Evolutionary conservation across 768 basidiomycete species (phyloP).

Genomic region (Infundibulicybe gibba): DNA sequence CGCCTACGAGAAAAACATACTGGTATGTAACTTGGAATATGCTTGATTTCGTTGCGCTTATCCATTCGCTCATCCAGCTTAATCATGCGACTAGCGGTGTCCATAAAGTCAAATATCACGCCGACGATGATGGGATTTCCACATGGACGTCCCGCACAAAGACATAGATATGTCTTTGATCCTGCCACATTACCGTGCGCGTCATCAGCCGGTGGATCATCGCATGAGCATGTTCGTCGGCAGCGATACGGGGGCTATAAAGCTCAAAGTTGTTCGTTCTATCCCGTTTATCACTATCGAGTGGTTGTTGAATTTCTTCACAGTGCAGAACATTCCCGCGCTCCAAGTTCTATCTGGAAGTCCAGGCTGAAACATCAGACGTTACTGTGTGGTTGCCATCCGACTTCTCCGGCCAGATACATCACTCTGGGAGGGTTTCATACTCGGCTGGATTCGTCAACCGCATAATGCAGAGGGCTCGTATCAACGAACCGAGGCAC

Average conservation of each 20-base stretch:
- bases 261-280: slow-evolving; percentile 68
- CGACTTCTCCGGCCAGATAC: slow-evolving; percentile 71
- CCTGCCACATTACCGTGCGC: slow-evolving; percentile 77
- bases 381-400: slow-evolving; percentile 78
- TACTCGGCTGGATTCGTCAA: slow-evolving; percentile 77
- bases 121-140: slow-evolving; percentile 61
- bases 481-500: slow-evolving; percentile 37
- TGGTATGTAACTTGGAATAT: slow-evolving; percentile 6
- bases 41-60: no score
- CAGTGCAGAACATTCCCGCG: slow-evolving; percentile 57
- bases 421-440: slow-evolving; percentile 42
- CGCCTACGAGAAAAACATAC: slow-evolving; percentile 10
- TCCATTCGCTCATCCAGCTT: no score
- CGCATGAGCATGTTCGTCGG: slow-evolving; percentile 69
- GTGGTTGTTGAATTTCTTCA: slow-evolving; percentile 10
- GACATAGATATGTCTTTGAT: slow-evolving; percentile 64
- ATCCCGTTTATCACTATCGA: slow-evolving; percentile 1
- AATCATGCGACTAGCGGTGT: slow-evolving; percentile 33
- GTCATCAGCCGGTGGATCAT: slow-evolving; percentile 66
- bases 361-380: slow-evolving; percentile 62
- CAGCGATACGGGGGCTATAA: slow-evolving; percentile 49
- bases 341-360: slow-evolving; percentile 59
- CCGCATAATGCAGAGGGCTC: slow-evolving; percentile 53
- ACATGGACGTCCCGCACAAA: slow-evolving; percentile 46
- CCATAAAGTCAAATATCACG: slow-evolving; percentile 62